These are phyloP conservation scores for Lipomyces oligophaga DNA, from an alignment of 805 yeast genomes.

Conservation along the genomic window DNA sequence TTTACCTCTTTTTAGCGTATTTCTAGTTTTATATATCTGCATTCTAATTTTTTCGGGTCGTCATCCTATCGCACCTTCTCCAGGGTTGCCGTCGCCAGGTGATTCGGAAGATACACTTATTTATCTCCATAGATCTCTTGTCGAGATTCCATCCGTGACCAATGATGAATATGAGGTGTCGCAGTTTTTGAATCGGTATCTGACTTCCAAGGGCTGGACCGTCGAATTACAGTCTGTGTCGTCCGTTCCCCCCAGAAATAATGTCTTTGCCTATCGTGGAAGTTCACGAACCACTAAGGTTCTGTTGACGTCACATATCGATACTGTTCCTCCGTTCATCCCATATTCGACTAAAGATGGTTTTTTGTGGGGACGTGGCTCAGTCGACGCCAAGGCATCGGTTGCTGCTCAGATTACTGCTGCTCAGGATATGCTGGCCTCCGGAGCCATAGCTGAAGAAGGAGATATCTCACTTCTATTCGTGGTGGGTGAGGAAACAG, in stretches of 20 bases:
- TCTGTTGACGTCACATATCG: conserved; percentile 61
- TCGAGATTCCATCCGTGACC: conserved; percentile 40
- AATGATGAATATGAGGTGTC: conserved; percentile 42
- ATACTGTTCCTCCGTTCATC: conserved; percentile 67
- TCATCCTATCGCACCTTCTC: conserved; percentile 5
- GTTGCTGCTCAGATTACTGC: conserved; percentile 61
- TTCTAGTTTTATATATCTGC: conserved; percentile 11
- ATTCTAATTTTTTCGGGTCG: conserved; percentile 3
- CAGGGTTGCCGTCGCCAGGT: conserved; percentile 3
- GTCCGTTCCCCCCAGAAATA: conserved; percentile 40
- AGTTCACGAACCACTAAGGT: conserved; percentile 45
- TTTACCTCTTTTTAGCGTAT: conserved; percentile 18
- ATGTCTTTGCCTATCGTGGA: conserved; percentile 58
- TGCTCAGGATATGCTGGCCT: conserved; percentile 45
- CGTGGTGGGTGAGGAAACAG: conserved; percentile 71
- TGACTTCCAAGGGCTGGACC: conserved; percentile 46
- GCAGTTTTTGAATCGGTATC: conserved; percentile 41
- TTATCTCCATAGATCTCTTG: conserved; percentile 37
- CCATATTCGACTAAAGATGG: conserved; percentile 48
- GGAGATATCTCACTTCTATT: conserved; percentile 58
- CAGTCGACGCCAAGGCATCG: conserved; percentile 68
- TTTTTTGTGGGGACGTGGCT: conserved; percentile 60
- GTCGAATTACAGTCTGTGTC: conserved; percentile 47
- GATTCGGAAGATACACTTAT: conserved; percentile 6
- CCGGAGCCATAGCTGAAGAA: conserved; percentile 40